Evolutionary conservation across 2,329 filamentous ascomycete genomes (phyloP), one percentile per base, ranked within the genome.

Genomic region (Penicillium sp.): DNA sequence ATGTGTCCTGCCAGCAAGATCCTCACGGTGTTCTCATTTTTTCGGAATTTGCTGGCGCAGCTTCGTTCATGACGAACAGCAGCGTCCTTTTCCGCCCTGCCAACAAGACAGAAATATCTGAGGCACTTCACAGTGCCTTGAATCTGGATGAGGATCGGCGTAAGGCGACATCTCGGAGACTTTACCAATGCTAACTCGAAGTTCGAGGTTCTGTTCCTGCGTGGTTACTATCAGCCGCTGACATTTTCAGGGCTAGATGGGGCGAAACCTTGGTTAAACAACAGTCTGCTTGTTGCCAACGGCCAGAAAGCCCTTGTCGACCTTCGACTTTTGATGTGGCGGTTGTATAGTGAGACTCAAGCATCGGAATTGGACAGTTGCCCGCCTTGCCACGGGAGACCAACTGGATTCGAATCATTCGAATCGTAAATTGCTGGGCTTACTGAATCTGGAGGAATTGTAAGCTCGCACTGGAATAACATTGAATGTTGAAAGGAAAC

Each of bases 161-260:
- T 40, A 82, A 84, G 58, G 76, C 81, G 51, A 92, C 92, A 91
- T 71, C 77, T 96, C 39, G 85, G 89, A 62, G 83, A 86, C 64
- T 96, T 96, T 66, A 87, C 96, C 49, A 88, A 90, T 72, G 91
- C 91, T 72, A 95, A 95, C 73, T 96, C 91, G 0, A 93, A 79
- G 79, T 79, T 63, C 56, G 72, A 53, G 10, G 18, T 3, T 5
- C 16, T 35, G 4, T 28, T 29, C 12, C 49, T 14, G 13, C 7
- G 2, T 14, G 3, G 9, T 0, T 22, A 31, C 28, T 14, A 10
- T 38, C 7, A 30, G 43, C 11, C 19, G 30, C 49, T 55, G 13
- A 48, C 34, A 3, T 12, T 12, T 18, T 6, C 19, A 68, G 65
- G 59, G 64, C 64, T 11, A 62, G 57, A 61, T 68, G 66, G 66